A percentile compares a stretch with the other conserved stretches of the same genome.
Conservation (phyloP, 495 filamentous ascomycete species). For the Aspergillus cavernicola region DNA sequence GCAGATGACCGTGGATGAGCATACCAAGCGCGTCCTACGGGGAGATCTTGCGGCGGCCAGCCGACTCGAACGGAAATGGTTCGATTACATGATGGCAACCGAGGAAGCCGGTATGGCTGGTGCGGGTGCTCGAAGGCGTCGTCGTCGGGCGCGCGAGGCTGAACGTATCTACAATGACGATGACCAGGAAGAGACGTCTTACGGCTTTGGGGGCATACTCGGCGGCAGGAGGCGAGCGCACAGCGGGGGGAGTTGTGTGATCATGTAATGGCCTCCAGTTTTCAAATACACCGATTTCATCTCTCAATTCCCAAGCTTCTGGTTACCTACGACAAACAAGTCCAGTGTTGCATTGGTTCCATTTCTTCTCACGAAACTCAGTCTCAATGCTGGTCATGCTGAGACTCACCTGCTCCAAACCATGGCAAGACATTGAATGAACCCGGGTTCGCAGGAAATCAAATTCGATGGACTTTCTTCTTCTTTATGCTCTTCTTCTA, state of each 20-base stretch:
- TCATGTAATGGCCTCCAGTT: constrained; percentile 45
- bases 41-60: constrained; percentile 68
- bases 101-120: constrained; percentile 78
- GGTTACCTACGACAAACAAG: constrained; percentile 8
- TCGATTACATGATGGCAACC: constrained; percentile 85
- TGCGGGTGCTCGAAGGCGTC: constrained; percentile 58
- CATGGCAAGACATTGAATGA: constrained; percentile 17
- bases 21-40: constrained; percentile 74
- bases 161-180: constrained; percentile 66
- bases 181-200: constrained; percentile 60
- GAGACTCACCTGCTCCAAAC: not conserved
- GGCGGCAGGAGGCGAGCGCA: constrained; percentile 47
- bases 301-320: too few species aligned
- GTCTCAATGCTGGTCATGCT: constrained; percentile 13
- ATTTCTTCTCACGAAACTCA: not conserved
- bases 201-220: constrained; percentile 23
- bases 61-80: constrained; percentile 85
- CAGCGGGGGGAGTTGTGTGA: constrained; percentile 46
- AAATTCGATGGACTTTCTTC: constrained; percentile 1
- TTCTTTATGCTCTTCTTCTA: not conserved
- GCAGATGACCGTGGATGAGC: constrained; percentile 92
- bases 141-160: constrained; percentile 74
- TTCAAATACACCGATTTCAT: not conserved
- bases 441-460: not conserved
- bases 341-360: not conserved